A percentile compares a stretch with the other conserved stretches of the same genome.
phyloP scores from a whole-genome alignment of 2,329 filamentous ascomycete genomes.

The Pestalotiopsis sp. region DNA sequence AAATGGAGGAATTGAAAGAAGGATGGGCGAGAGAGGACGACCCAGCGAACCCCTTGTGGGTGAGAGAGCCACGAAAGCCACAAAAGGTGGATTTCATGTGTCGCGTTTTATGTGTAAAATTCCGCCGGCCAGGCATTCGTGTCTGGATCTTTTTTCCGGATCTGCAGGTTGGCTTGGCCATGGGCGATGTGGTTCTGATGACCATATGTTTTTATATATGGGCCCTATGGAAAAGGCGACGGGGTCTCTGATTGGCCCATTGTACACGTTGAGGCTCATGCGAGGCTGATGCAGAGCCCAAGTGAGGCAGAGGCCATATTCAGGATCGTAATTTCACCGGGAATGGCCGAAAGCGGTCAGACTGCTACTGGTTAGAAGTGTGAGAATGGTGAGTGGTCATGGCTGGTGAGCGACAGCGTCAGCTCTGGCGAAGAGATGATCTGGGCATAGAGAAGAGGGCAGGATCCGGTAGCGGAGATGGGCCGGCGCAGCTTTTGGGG shows the following conservation, averaged over 20 bases:
- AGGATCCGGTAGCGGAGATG: constrained; percentile 11
- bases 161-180: background rate
- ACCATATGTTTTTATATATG: background rate
- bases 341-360: background rate
- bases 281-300: background rate
- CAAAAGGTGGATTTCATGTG: background rate
- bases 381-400: background rate
- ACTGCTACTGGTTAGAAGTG: background rate
- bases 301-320: background rate
- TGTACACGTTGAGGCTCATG: background rate
- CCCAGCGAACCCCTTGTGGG: background rate
- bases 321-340: background rate
- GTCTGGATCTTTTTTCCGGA: background rate
- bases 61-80: background rate
- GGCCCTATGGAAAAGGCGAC: background rate
- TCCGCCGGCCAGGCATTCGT: background rate
- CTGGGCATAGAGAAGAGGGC: background rate
- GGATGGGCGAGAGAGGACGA: constrained; percentile 13
- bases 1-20: constrained; percentile 16
- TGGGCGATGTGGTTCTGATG: background rate
- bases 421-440: background rate
- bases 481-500: background rate
- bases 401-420: background rate
- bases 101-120: background rate
- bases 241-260: background rate